phyloP scores from a whole-genome alignment of 2,329 filamentous ascomycete species.

The Ophiosphaerella herpotricha region DNA sequence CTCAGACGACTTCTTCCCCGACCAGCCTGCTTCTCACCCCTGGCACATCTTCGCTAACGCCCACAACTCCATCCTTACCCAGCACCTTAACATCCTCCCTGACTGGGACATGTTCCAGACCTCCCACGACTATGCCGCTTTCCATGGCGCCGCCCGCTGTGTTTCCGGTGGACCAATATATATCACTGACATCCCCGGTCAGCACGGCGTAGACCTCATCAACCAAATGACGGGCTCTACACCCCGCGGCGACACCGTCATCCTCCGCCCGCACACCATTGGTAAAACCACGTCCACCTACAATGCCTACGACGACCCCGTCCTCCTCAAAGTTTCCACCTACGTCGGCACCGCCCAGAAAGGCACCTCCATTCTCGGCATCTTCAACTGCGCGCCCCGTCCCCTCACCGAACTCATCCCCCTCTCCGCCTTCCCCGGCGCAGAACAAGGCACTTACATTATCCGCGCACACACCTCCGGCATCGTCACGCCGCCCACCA shows the following conservation, averaged over 20 bases:
- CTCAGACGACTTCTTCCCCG: conserved; percentile 90
- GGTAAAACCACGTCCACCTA: conserved; percentile 77
- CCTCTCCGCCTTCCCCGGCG: conserved; percentile 74
- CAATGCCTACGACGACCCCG: conserved; percentile 72
- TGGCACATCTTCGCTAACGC: conserved; percentile 98
- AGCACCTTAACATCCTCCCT: conserved; percentile 83
- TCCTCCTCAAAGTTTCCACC: conserved; percentile 75
- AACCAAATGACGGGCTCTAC: conserved; percentile 80
- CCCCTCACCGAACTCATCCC: conserved; percentile 71
- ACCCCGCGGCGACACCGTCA: conserved; percentile 72
- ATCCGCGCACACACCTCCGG: conserved; percentile 74
- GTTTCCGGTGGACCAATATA: conserved; percentile 91
- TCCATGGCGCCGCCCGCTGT: conserved; percentile 88
- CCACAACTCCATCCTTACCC: conserved; percentile 81
- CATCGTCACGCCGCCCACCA: conserved; percentile 60
- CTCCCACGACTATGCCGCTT: conserved; percentile 70
- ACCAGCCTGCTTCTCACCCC: conserved; percentile 77
- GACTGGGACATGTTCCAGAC: conserved; percentile 83
- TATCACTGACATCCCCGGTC: conserved; percentile 86
- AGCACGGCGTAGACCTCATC: conserved; percentile 77
- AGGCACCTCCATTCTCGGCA: conserved; percentile 76
- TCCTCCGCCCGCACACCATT: conserved; percentile 76
- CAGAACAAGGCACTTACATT: conserved; percentile 66
- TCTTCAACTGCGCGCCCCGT: conserved; percentile 78
- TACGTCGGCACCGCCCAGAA: conserved; percentile 72